phyloP scores from a whole-genome alignment of 805 yeast genomes.

The Danielia reshetovae region DNA sequence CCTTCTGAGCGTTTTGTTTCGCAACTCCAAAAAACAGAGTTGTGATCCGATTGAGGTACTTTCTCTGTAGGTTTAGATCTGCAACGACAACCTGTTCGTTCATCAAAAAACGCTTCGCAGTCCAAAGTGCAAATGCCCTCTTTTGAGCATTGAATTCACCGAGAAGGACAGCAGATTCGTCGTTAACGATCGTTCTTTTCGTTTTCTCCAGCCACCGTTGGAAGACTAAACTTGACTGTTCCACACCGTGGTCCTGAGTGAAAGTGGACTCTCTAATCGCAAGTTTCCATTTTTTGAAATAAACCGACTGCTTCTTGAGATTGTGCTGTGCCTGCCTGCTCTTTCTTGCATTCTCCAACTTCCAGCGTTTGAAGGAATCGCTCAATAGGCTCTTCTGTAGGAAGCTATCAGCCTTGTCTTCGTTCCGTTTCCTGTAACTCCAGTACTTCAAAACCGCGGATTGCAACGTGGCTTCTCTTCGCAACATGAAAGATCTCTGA shows the following conservation, averaged over 20 bases:
- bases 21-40: slow-evolving; percentile 4
- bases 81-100: slow-evolving; percentile 13
- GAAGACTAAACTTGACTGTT: slow-evolving; percentile 7
- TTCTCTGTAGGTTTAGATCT: slow-evolving; percentile 19
- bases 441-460: not conserved
- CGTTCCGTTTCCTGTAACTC: not conserved
- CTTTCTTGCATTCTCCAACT: slow-evolving; percentile 2
- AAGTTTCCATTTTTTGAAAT: slow-evolving; percentile 6
- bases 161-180: not conserved
- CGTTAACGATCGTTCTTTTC: not conserved
- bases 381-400: not conserved
- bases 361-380: slow-evolving; percentile 14
- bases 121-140: slow-evolving; percentile 1
- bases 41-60: slow-evolving; percentile 12
- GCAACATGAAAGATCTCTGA: not conserved
- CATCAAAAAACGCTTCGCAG: not conserved
- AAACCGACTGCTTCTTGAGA: no score
- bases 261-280: not conserved
- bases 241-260: not conserved
- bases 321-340: slow-evolving; percentile 1
- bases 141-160: not conserved
- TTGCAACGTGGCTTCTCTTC: not conserved
- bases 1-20: not conserved
- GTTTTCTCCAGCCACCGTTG: slow-evolving; percentile 14
- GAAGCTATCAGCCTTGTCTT: not conserved